Conservation (phyloP, 2,329 filamentous ascomycete species). For the Fusarium pilosicola region DNA sequence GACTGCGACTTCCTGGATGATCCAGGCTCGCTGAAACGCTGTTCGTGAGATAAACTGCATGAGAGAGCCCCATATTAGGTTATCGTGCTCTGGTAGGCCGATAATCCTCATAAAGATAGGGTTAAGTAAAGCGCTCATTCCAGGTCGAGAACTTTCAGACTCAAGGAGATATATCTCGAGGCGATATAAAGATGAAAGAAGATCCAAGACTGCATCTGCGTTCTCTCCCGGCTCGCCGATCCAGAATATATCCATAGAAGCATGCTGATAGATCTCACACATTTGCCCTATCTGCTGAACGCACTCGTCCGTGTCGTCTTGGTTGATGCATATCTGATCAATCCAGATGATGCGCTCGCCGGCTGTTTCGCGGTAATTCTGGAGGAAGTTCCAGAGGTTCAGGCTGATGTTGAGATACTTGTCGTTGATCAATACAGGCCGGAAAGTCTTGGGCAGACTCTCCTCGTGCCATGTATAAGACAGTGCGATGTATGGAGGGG, state of each 20-base stretch:
- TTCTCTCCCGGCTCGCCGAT: not conserved
- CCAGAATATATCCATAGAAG: not conserved
- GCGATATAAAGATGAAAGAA: not conserved
- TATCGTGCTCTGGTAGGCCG: not conserved
- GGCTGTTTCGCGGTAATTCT: not conserved
- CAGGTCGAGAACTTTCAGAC: not conserved
- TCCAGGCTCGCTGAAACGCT: not conserved
- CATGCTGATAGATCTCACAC: not conserved
- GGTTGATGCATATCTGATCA: not conserved
- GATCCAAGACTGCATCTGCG: not conserved
- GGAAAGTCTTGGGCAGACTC: not conserved
- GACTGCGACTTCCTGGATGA: not conserved
- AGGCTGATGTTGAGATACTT: not conserved
- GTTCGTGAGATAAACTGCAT: not conserved
- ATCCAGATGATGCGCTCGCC: not conserved
- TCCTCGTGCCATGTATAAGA: not conserved
- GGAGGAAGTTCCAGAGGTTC: not conserved
- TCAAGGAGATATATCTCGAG: not conserved
- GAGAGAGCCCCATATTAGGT: not conserved
- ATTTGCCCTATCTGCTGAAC: not conserved
- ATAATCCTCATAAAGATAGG: not conserved
- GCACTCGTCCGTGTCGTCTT: not conserved
- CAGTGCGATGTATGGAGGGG: not conserved
- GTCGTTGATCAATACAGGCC: not conserved
- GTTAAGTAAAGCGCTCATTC: not conserved